Percentiles rank a stretch among this genome's conserved stretches.
These are phyloP conservation scores for Aspergillus transmontanensis DNA, from an alignment of 2,329 filamentous ascomycete species.

Conservation along the genomic window DNA sequence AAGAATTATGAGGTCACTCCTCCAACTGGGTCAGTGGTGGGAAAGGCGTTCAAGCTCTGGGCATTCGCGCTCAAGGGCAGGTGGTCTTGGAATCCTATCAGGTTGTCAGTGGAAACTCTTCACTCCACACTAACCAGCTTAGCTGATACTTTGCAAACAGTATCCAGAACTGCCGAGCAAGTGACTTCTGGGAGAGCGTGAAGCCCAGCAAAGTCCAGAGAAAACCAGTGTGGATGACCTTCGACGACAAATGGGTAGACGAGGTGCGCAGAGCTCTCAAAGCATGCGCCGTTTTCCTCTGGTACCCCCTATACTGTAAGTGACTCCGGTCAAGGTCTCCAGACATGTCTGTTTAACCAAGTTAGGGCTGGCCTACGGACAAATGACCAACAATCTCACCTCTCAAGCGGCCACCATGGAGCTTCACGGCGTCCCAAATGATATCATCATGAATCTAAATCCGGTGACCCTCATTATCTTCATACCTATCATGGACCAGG, in stretches of 20 bases:
- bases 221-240: conserved; percentile 60
- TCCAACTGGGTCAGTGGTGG: conserved; percentile 71
- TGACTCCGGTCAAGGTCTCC: not conserved
- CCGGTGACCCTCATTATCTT: conserved; percentile 56
- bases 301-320: conserved; percentile 51
- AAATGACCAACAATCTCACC: conserved; percentile 57
- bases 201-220: conserved; percentile 25
- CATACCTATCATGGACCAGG: conserved; percentile 56
- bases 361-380: conserved; percentile 51
- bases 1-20: conserved; percentile 66
- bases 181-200: conserved; percentile 25
- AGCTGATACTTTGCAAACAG: conserved; percentile 9
- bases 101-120: conserved; percentile 22
- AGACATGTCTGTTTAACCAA: not conserved
- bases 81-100: conserved; percentile 63
- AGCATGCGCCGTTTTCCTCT: conserved; percentile 69
- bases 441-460: conserved; percentile 57
- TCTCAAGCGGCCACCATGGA: conserved; percentile 58
- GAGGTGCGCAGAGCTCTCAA: conserved; percentile 69
- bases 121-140: not conserved
- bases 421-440: conserved; percentile 56
- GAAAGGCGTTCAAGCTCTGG: conserved; percentile 67
- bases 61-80: conserved; percentile 63
- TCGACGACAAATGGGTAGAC: conserved; percentile 80
- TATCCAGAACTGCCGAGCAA: conserved; percentile 20